phyloP scores from a whole-genome alignment of 768 basidiomycete genomes.

The Agaricus subrufescens region DNA sequence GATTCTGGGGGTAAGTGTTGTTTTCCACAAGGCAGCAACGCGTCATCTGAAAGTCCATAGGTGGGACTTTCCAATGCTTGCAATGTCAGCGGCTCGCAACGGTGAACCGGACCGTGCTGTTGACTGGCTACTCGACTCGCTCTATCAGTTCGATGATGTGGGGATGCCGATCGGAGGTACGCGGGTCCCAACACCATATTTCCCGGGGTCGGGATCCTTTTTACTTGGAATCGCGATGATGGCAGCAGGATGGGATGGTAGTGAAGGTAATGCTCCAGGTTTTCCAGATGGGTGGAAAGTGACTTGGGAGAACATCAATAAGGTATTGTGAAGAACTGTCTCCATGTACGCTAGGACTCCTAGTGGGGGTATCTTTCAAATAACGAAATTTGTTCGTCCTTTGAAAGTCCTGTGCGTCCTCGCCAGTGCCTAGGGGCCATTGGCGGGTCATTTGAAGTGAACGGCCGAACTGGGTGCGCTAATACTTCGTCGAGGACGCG shows the following conservation, averaged over 20 bases:
- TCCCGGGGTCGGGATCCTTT: constrained; percentile 51
- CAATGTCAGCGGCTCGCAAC: constrained; percentile 56
- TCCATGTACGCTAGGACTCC: background rate
- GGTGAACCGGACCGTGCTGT: constrained; percentile 44
- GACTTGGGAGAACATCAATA: constrained; percentile 17
- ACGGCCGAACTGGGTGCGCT: constrained; percentile 22
- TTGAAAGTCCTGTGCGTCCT: constrained; percentile 64
- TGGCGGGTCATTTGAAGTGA: constrained; percentile 26
- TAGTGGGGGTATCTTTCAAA: constrained; percentile 7
- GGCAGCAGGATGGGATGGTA: constrained; percentile 52
- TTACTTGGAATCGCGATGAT: constrained; percentile 53
- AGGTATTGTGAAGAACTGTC: constrained; percentile 12
- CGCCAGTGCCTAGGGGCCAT: constrained; percentile 55
- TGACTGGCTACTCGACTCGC: constrained; percentile 49
- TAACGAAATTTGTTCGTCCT: constrained; percentile 49
- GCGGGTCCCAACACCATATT: constrained; percentile 54
- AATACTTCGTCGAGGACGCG: constrained; percentile 43
- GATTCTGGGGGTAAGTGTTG: constrained; percentile 45
- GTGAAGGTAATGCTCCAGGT: constrained; percentile 18
- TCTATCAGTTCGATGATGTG: constrained; percentile 54
- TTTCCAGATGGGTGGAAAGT: constrained; percentile 29
- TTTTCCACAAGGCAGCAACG: background rate
- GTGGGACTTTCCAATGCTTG: constrained; percentile 63
- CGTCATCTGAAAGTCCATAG: constrained; percentile 20
- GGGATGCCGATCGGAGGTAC: constrained; percentile 57